Conservation (phyloP, 2,329 filamentous ascomycete genomes). For the Raffaelea ambrosiae region DNA sequence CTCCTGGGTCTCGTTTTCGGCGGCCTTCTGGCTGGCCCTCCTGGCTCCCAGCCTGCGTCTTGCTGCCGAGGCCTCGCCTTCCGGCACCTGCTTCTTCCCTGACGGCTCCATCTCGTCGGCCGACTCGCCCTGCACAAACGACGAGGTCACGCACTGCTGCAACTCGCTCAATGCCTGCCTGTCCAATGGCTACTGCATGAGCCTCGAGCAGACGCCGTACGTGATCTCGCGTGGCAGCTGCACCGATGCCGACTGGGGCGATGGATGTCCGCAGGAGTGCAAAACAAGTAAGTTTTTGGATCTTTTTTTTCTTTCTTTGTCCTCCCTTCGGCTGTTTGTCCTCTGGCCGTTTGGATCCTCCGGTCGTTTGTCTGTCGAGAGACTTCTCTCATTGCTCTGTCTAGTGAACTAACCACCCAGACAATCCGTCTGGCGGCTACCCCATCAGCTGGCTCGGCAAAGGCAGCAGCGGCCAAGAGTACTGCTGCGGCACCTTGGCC, state of each 20-base stretch:
- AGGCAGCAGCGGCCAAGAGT: slow-evolving; percentile 1
- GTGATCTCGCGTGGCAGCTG: slow-evolving; percentile 10
- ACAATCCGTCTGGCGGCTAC: slow-evolving; percentile 3
- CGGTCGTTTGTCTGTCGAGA: too few relatives aligned
- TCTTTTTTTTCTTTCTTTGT: too few relatives aligned
- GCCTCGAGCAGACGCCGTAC: slow-evolving; percentile 6
- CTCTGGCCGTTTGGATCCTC: too few relatives aligned
- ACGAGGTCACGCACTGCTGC: slow-evolving; percentile 9
- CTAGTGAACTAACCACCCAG: not conserved
- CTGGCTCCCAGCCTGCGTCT: too few relatives aligned
- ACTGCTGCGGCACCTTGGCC: slow-evolving; percentile 8
- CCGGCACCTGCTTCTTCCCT: slow-evolving; percentile 9
- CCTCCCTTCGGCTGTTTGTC: too few relatives aligned
- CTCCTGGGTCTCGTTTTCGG: too few relatives aligned
- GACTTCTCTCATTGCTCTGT: too few relatives aligned
- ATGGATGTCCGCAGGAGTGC: slow-evolving; percentile 9
- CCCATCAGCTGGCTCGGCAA: slow-evolving; percentile 6
- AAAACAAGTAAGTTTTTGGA: not conserved
- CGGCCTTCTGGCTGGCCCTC: too few relatives aligned
- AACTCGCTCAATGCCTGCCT: slow-evolving; percentile 6
- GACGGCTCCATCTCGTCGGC: slow-evolving; percentile 2
- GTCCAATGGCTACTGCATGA: slow-evolving; percentile 9
- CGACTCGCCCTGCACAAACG: slow-evolving; percentile 5
- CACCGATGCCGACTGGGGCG: slow-evolving; percentile 10
- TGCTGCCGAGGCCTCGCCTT: too few relatives aligned